phyloP scores from a whole-genome alignment of 2,329 filamentous ascomycete genomes.

The Pseudogymnoascus sp. region DNA sequence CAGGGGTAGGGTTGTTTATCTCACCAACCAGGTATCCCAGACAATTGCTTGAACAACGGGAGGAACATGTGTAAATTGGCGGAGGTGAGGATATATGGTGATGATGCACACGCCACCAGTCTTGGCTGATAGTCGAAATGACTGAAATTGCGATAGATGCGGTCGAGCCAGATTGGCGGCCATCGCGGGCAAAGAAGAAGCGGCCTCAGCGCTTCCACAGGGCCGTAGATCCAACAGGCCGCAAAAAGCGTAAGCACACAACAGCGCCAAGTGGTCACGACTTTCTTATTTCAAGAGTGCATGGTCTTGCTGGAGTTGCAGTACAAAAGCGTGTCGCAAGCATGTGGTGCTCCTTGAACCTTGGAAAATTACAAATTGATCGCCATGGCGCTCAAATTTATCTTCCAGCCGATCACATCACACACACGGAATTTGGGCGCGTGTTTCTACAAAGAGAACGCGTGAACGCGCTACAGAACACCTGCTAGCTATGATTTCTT shows the following conservation, averaged over 20 bases:
- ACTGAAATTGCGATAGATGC: constrained; percentile 8
- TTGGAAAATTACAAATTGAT: constrained; percentile 5
- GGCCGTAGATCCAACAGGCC: not conserved
- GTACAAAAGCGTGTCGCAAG: too few relatives aligned
- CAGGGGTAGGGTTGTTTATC: not conserved
- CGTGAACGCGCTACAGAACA: not conserved
- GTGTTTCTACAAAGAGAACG: too few relatives aligned
- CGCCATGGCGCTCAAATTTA: not conserved
- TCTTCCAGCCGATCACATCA: not conserved
- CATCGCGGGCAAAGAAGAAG: not conserved
- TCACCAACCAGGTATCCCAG: not conserved
- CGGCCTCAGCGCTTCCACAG: not conserved
- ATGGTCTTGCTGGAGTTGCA: not conserved
- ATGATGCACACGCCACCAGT: not conserved
- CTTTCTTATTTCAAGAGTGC: not conserved
- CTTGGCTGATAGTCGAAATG: not conserved
- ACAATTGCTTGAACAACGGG: not conserved
- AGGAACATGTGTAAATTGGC: not conserved
- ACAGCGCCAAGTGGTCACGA: not conserved
- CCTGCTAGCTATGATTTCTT: not conserved
- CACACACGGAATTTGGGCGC: not conserved
- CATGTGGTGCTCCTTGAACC: not conserved
- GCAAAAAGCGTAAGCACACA: too few relatives aligned
- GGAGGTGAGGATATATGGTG: not conserved
- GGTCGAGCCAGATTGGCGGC: not conserved